Evolutionary conservation across 2,329 filamentous ascomycete genomes (phyloP), one percentile per base, ranked within the genome.

Genomic region (Leptographium wingfieldii): DNA sequence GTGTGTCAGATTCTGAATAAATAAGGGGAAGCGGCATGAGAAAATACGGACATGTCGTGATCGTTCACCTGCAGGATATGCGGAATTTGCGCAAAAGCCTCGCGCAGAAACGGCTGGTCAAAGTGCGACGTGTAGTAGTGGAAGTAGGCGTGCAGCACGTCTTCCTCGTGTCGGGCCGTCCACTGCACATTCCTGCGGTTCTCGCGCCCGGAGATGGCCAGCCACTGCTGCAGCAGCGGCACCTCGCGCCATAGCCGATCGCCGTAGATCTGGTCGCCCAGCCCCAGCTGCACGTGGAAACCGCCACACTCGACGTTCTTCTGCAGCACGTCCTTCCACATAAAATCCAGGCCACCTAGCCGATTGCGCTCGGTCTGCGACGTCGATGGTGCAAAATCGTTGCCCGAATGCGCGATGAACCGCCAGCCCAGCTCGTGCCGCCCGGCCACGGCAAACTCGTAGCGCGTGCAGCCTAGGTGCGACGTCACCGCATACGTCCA

Each of bases 401-500:
- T 97, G 3, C 92, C 92, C 16, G 92, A 96, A 67, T 96, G 94
- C 12, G 92, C 90, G 66, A 97, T 88, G 70, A 97, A 97, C 29
- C 92, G 86, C 94, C 94, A 99, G 68, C 87, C 92, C 0, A 85
- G 90, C 74, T 99, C 94, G 65, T 90, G 78, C 61, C 90, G 86
- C 7, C 92, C 92, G 25, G 94, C 94, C 22, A 99, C 89, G 25
- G 96, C 80, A 71, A 99, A 99, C 69, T 99, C 94, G 72, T 97
- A 99, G 31, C 94, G 83, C n/a, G 94, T 97, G 74, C 94, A 99
- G 40, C 94, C 94, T 25, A 97, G 78, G 68, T 97, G 92, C 1
- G 94, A 97, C 0, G 94, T 99, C 57, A 99, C 92, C 1, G 94
- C 94, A 69, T 99, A 99, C 0, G 94, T 99, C 94, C 94, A 99